Base-by-base conservation (phyloP, 805 yeast species). In the Pichia kluyveri region DNA sequence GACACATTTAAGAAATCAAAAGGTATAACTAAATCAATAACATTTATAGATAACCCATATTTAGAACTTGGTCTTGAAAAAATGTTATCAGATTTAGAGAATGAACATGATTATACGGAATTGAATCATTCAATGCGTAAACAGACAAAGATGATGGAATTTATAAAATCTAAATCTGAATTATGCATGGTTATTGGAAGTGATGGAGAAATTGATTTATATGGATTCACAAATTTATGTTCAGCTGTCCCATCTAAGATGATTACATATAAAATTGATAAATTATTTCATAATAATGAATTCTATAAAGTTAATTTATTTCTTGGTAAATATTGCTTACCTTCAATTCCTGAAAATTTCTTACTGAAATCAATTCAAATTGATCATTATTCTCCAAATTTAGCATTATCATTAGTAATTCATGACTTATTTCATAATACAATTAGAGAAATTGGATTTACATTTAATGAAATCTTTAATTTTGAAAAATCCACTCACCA, bases 181-280 rank as follows among this genome's bases (percentile, higher is more conserved):
- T 62, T 75, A 2, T 78, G 76, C 51, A 48, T 73, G 56, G 68
- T 67, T 0, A 56, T 81, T 5, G 71, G 76, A 34, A 56, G 58
- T 8, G 44, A 56, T 3, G 81, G 83, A 0, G 51, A 59, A 1
- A 67, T 73, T 3, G 65, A 67, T 2, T 56, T 79, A 0, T 73
- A 71, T 55, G 66, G 76, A 2, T 56, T 85, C 36, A 69, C 70
- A 23, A 79, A 82, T 56, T 58, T 83, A 14, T 69, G 77, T 1
- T 61, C 65, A 23, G 67, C 55, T 9, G 17, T 49, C 7, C 87
- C 88, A 27, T 74, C 73, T 47, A 68, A 73, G 34, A 67, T 82
- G 51, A 54, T 60, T 23, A 67, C 75, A 30, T 69, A 67, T 23
- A 63, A 65, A 43, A 48, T 82, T 27, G 54, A 56, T 36, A 52